A percentile compares a stretch with the other conserved stretches of the same genome.
Conservation (phyloP, 805 yeast species). For the Zygosaccharomyces bisporus region DNA sequence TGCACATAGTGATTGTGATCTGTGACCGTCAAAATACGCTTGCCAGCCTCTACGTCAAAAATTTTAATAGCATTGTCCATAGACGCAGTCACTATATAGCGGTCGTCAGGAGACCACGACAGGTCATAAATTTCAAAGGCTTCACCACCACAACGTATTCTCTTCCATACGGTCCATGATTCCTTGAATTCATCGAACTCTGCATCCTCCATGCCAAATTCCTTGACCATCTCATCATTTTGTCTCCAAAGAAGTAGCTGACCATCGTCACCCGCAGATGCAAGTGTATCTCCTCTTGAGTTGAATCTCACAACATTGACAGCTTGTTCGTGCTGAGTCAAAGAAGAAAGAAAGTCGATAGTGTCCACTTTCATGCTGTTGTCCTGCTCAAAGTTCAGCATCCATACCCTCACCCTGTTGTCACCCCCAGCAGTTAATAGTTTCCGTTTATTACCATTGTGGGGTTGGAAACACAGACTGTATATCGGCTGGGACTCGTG, state of each 20-base stretch:
- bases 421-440: slow-evolving; percentile 95
- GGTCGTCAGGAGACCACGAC: slow-evolving; percentile 87
- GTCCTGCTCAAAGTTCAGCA: slow-evolving; percentile 24
- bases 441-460: slow-evolving; percentile 38
- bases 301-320: slow-evolving; percentile 85
- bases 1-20: slow-evolving; percentile 90
- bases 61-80: slow-evolving; percentile 84
- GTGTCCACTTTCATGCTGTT: slow-evolving; percentile 35
- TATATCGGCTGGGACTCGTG: slow-evolving; percentile 71
- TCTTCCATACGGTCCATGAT: slow-evolving; percentile 55
- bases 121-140: slow-evolving; percentile 83
- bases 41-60: slow-evolving; percentile 57
- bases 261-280: slow-evolving; percentile 96
- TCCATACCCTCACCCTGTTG: slow-evolving; percentile 71
- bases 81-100: slow-evolving; percentile 76
- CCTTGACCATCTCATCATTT: slow-evolving; percentile 50
- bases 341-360: slow-evolving; percentile 74
- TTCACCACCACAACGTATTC: slow-evolving; percentile 48
- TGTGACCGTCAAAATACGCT: slow-evolving; percentile 37
- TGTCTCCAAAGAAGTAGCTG: slow-evolving; percentile 75
- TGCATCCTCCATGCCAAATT: slow-evolving; percentile 52
- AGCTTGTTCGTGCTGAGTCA: slow-evolving; percentile 88
- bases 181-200: slow-evolving; percentile 54
- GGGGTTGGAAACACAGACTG: slow-evolving; percentile 59
- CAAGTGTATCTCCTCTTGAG: slow-evolving; percentile 63